phyloP scores from a whole-genome alignment of 148 eudicot species.

The Dianthus caryophyllus region DNA sequence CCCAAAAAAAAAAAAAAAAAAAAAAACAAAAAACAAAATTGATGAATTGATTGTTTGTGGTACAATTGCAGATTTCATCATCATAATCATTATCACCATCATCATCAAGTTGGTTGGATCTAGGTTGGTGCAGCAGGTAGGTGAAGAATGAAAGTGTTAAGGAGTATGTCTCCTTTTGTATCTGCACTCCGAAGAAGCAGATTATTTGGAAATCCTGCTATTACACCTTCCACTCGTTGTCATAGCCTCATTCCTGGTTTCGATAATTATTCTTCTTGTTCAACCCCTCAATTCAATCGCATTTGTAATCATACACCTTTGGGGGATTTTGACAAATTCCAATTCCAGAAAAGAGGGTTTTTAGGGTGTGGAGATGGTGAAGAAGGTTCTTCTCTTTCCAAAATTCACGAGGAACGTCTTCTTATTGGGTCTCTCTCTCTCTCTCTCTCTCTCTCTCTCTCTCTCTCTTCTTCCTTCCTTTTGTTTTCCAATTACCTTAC shows the following conservation, averaged over 20 bases:
- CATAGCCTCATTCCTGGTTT: constrained; percentile 40
- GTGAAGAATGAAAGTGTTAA: no score
- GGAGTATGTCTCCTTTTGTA: no score
- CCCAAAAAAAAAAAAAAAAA: no score
- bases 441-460: not conserved
- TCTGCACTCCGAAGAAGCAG: no score
- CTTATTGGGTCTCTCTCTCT: constrained; percentile 51
- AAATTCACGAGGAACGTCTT: constrained; percentile 66
- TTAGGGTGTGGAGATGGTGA: constrained; percentile 90
- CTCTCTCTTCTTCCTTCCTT: no score
- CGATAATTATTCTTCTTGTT: constrained; percentile 22
- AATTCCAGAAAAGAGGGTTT: constrained; percentile 58
- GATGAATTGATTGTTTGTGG: no score
- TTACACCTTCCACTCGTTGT: constrained; percentile 18
- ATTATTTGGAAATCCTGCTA: constrained; percentile 11
- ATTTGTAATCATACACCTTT: not conserved
- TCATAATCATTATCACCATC: no score
- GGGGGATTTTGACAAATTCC: constrained; percentile 2
- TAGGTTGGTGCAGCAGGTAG: no score
- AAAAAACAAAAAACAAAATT: no score
- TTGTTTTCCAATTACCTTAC: no score
- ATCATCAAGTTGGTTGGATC: no score
- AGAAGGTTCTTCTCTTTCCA: constrained; percentile 59
- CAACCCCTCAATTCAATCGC: not conserved
- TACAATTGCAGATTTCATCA: no score